Evolutionary conservation across 345 rosid genomes (phyloP), one percentile per base, ranked within the genome.

Genomic region (Syzygium jambos): DNA sequence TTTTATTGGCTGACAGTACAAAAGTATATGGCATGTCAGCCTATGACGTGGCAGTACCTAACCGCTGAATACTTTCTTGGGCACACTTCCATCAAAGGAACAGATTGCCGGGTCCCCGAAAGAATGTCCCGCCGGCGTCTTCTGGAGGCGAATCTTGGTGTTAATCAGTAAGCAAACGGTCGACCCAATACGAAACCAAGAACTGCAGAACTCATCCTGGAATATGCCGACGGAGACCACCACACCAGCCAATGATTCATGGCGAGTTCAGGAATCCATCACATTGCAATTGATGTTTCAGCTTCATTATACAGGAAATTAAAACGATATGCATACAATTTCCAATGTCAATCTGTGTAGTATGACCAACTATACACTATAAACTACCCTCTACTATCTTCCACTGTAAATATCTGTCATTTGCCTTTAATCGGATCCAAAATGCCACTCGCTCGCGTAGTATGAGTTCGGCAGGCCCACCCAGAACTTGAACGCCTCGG

Each of bases 401-500:
- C 82, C 49, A 9, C 82, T 19, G 8, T 73, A 73, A 38, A 73
- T 73, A 57, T 38, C 78, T 68, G 22, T 17, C 22, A 68, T 30
- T 68, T 6, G 6, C 78, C 78, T 30, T 68, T 19, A 68, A 30
- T 68, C 82, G 14, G 82, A 73, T 73, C 82, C 82, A 19, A 93
- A 86, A 78, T 91, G 93, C 99, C 99, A 96, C 86, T 97, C 99
- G 77, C 98, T 95, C 14, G 93, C 96, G 85, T 97, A 96, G 86
- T 96, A 97, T 80, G 97, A 95, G 91, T 96, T 96, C 55, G 99
- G 98, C 87, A 96, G 91, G 88, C 99, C 99, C 88, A 97, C 89
- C 98, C 98, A 96, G 89, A 96, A 97, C 92, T 97, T 97, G 92
- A 95, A 96, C 77, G 99, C 99, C 94, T 96, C 99, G 2, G 98